phyloP scores from a whole-genome alignment of 1,139 yeast species.

The Candida smagusa region DNA sequence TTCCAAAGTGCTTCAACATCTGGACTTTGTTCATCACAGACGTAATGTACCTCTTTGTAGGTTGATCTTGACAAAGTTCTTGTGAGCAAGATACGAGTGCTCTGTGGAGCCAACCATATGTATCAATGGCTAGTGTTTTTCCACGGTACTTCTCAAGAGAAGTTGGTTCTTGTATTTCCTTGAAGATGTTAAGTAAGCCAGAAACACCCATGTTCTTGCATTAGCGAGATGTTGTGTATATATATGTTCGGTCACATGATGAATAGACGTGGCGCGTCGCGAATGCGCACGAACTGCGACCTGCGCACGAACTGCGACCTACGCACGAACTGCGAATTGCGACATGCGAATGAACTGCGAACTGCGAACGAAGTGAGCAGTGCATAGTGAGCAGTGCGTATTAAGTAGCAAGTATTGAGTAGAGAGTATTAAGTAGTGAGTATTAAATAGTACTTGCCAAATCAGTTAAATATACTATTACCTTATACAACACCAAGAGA shows the following conservation, averaged over 20 bases:
- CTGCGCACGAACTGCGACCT: neutral
- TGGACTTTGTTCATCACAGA: conserved; percentile 61
- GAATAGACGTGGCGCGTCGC: neutral
- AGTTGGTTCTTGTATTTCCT: conserved; percentile 63
- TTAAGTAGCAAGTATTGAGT: neutral
- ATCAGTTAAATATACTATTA: no score
- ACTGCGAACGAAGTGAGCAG: no score
- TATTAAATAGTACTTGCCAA: no score
- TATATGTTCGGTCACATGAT: no score
- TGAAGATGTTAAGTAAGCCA: conserved; percentile 73
- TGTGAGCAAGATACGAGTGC: conserved; percentile 81
- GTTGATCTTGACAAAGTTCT: conserved; percentile 70
- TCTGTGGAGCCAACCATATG: conserved; percentile 95
- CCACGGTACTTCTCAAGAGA: conserved; percentile 65
- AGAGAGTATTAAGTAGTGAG: no score
- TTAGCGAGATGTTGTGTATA: neutral
- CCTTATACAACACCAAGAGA: no score
- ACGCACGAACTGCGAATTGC: no score
- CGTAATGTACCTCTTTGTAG: conserved; percentile 63
- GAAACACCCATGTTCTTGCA: conserved; percentile 62
- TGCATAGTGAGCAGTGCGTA: neutral
- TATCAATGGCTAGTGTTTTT: conserved; percentile 83
- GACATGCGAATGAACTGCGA: no score
- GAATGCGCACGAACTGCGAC: neutral
- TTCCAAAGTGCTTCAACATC: conserved; percentile 65